Evolutionary conservation across 2,329 filamentous ascomycete species (phyloP).

Genomic region (Sphaerostilbella broomeana): DNA sequence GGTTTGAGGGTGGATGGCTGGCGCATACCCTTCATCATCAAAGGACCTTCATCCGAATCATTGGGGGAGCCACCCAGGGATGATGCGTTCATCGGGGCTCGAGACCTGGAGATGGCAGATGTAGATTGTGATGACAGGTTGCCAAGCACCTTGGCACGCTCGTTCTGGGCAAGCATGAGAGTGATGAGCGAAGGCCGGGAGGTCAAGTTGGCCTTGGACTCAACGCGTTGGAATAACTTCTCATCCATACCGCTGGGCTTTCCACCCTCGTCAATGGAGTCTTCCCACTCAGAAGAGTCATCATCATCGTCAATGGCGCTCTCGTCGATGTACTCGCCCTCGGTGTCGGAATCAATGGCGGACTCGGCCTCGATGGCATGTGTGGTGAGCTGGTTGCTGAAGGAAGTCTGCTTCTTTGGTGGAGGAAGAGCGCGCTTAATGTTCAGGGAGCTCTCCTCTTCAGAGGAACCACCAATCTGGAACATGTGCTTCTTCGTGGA

Average conservation of each 20-base stretch:
- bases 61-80: slow-evolving; percentile 45
- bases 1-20: slow-evolving; percentile 42
- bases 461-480: slow-evolving; percentile 54
- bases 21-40: slow-evolving; percentile 57
- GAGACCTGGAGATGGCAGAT: slow-evolving; percentile 59
- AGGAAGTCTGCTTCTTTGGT: slow-evolving; percentile 66
- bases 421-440: slow-evolving; percentile 42
- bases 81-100: slow-evolving; percentile 42
- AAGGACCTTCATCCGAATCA: slow-evolving; percentile 55
- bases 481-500: slow-evolving; percentile 39
- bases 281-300: slow-evolving; percentile 54
- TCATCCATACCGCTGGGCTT: slow-evolving; percentile 80
- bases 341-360: slow-evolving; percentile 31
- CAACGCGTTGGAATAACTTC: slow-evolving; percentile 81
- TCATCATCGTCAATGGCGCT: slow-evolving; percentile 73
- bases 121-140: slow-evolving; percentile 61
- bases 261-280: slow-evolving; percentile 72
- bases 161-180: slow-evolving; percentile 73
- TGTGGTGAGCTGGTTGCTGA: slow-evolving; percentile 68
- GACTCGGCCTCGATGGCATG: slow-evolving; percentile 54
- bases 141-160: slow-evolving; percentile 62
- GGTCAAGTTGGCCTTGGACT: slow-evolving; percentile 77
- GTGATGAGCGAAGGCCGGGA: slow-evolving; percentile 86
- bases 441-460: slow-evolving; percentile 71
- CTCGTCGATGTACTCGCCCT: slow-evolving; percentile 66